These are phyloP conservation scores for Friedmanniomyces simplex DNA, from an alignment of 495 filamentous ascomycete species.

Conservation along the genomic window DNA sequence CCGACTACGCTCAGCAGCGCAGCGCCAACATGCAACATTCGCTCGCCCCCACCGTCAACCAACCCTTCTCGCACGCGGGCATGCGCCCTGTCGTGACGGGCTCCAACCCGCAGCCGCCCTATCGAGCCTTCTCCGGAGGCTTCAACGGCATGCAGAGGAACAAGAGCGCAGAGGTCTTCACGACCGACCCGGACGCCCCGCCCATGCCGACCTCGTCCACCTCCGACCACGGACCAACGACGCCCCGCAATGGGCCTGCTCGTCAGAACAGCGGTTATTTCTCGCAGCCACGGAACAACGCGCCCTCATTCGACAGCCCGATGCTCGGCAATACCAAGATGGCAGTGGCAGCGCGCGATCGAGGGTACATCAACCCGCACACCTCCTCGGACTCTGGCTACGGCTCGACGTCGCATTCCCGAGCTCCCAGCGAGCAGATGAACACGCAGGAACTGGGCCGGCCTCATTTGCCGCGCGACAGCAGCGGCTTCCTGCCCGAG, in stretches of 20 bases:
- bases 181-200: constrained; percentile 7
- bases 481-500: constrained; percentile 9
- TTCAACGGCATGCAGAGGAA: background rate
- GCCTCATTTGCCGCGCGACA: background rate
- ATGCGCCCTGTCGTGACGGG: background rate
- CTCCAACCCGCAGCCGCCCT: background rate
- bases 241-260: background rate
- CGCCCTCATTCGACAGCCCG: background rate
- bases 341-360: background rate
- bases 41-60: background rate
- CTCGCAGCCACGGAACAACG: background rate
- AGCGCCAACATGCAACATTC: background rate
- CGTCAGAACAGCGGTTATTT: background rate
- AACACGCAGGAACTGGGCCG: background rate
- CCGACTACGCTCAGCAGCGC: background rate
- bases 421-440: background rate
- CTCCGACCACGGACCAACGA: background rate
- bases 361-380: constrained; percentile 1
- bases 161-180: constrained; percentile 7
- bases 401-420: constrained; percentile 3
- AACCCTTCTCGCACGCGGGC: no score
- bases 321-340: background rate
- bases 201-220: background rate
- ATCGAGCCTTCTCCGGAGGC: background rate
- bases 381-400: constrained; percentile 13